Conservation (phyloP, 1,284 basidiomycete genomes). For the Cryptococcus sp. region DNA sequence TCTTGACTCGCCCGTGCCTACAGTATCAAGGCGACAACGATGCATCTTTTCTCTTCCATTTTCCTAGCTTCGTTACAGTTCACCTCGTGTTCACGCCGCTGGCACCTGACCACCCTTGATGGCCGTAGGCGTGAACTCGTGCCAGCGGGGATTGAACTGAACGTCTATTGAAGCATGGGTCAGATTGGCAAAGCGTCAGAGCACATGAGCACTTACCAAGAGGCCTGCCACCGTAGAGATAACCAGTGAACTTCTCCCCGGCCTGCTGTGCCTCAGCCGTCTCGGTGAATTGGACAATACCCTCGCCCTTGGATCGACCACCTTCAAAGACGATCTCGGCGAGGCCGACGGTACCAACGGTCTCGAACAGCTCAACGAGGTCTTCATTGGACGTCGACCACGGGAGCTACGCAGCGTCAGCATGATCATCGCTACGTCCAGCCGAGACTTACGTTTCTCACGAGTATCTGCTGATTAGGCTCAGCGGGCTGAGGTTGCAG, state of each 20-base stretch:
- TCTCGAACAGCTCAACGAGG: slow-evolving; percentile 95
- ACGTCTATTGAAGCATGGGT: slow-evolving; percentile 62
- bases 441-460: slow-evolving; percentile 77
- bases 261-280: slow-evolving; percentile 88
- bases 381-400: slow-evolving; percentile 99
- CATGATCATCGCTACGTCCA: neutral
- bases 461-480: slow-evolving; percentile 95
- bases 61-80: too few species aligned
- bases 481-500: slow-evolving; percentile 59
- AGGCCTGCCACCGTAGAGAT: slow-evolving; percentile 86
- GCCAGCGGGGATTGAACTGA: slow-evolving; percentile 88
- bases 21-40: too few species aligned
- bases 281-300: slow-evolving; percentile 92
- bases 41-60: too few species aligned
- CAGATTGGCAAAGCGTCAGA: neutral
- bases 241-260: slow-evolving; percentile 88
- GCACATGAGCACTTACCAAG: slow-evolving; percentile 61
- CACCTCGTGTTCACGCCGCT: slow-evolving; percentile 3
- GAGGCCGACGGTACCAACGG: slow-evolving; percentile 88
- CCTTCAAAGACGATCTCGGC: slow-evolving; percentile 94
- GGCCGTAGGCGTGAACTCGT: slow-evolving; percentile 79
- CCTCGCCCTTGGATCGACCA: slow-evolving; percentile 85
- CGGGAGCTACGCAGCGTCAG: slow-evolving; percentile 65
- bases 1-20: too few species aligned
- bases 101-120: slow-evolving; percentile 72